Evolutionary conservation across 1,139 yeast species (phyloP).

Genomic region (Wickerhamomyces sp.): DNA sequence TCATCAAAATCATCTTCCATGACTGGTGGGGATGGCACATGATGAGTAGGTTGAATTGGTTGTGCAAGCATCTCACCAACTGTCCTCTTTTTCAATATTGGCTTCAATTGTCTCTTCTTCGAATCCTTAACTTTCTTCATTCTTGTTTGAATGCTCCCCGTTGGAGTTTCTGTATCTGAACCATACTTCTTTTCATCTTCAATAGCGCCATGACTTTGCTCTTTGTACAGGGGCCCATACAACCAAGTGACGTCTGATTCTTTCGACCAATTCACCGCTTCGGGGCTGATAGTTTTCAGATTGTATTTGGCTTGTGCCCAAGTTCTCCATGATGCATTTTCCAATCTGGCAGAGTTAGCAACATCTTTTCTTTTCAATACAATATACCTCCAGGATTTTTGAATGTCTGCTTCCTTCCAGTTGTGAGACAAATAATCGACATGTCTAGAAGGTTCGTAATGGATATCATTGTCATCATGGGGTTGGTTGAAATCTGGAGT

Average conservation of each 20-base stretch:
- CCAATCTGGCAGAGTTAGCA: conserved; percentile 60
- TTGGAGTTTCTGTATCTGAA: conserved; percentile 38
- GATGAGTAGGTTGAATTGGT: conserved; percentile 13
- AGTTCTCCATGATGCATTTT: conserved; percentile 82
- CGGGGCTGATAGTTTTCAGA: conserved; percentile 66
- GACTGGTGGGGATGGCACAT: conserved; percentile 33
- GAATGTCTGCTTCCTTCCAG: conserved; percentile 92
- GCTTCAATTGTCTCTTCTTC: conserved; percentile 41
- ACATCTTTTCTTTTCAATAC: conserved; percentile 73
- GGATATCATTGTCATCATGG: conserved; percentile 82
- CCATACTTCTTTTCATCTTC: conserved; percentile 27
- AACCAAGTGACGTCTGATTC: conserved; percentile 78
- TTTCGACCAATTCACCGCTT: conserved; percentile 72
- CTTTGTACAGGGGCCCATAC: conserved; percentile 61
- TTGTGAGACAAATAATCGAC: conserved; percentile 93
- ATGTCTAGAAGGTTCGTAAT: conserved; percentile 77
- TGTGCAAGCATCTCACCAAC: conserved; percentile 54
- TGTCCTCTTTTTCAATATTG: conserved; percentile 77
- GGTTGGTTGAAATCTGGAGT: conserved; percentile 38
- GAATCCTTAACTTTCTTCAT: conserved; percentile 15
- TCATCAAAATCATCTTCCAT: conserved; percentile 49
- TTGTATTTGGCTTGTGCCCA: conserved; percentile 77
- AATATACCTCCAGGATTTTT: conserved; percentile 92
- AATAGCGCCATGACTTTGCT: conserved; percentile 38
- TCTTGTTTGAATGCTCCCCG: conserved; percentile 21